Evolutionary conservation across 73 alveolate genomes (phyloP), one percentile per base, ranked within the genome.

Genomic region (Paramecium bursaria): DNA sequence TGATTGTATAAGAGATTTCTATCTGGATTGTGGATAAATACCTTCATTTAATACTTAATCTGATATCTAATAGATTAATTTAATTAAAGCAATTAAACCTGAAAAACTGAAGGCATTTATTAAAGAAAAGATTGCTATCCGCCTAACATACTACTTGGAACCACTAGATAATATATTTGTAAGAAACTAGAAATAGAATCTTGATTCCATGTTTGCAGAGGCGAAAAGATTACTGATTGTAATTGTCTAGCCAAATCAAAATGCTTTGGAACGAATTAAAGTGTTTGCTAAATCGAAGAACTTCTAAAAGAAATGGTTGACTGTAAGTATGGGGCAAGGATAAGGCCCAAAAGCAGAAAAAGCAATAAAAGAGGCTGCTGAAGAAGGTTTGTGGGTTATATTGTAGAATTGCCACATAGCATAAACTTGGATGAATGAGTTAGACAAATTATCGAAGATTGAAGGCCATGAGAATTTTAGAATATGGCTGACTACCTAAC

Each of bases 371-470:
- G 88, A 75, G 9, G 73, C 77, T 25, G 88, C 88, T 14, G 73
- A 75, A 50, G 22, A 61, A 19, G 99, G 97, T 25, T 98, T 95
- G 22, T 98, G 99, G 99, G 98, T 95, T 14, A 94, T 98, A 21
- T 94, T 98, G 17, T 94, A 97, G 87, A 98, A 98, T 77, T 97
- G 99, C 86, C 99, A 98, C 87, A 86, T 98, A 85, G 99, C 99
- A 1, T 90, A 92, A 55, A 91, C 99, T 55, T 98, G 99, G 99
- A 95, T 98, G 99, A 95, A 98, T 33, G 91, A 95, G 50, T 96
- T 97, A 26, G 99, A 98, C 88, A 95, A 92, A 50, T 15, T 57
- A 26, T 30, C 33, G 26, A 23, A 30, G 76, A 57, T 57, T 57
- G 76, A 57, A 26, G 27, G 77, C 9, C 88, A 75, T 25, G 4